Evolutionary conservation across 305 asterid genomes (phyloP), one percentile per base, ranked within the genome.

Genomic region (Coffea humblotiana): DNA sequence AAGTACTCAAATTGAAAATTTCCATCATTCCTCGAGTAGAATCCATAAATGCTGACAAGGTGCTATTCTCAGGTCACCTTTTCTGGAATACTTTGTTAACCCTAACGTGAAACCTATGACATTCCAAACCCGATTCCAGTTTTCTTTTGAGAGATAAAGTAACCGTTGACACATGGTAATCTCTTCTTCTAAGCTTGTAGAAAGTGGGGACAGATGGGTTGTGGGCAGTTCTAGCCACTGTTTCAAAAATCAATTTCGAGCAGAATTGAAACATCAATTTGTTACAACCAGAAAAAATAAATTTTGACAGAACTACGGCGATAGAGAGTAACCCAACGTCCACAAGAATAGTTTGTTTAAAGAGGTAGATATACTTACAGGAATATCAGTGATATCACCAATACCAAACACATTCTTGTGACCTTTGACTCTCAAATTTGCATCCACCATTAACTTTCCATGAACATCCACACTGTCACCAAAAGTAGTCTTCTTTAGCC

Each of bases 351-450:
- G 67, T 16, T 25, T 23, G 8, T 35, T 27, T 25, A 19, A 65
- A 35, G 37, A 73, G 74, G 67, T 15, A 13, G 81, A 79, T 40
- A 29, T 63, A 85, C 95, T 90, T 85, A 91, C 98, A 1, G 90
- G 89, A 75, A 92, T 74, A 75, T 92, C 91, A 9, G 97, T 92
- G 80, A 92, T 88, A 81, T 94, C 98, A 56, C 98, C 97, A 75
- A 94, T 87, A 48, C 87, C 97, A 54, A 93, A 93, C 72, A 91
- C 84, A 77, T 94, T 94, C 23, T 40, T 27, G 71, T 88, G 90
- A 52, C 92, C 94, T 84, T 84, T 91, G 83, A 94, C 92, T 83
- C 96, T 90, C 84, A 94, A 81, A 75, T 91, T 86, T 15, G 82
- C 74, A 86, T 94, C 95, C 21, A 94, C 98, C 84, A 84, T 87